Base-by-base conservation (phyloP, 352 stramenopile genomes). In the Phytophthora sojae region DNA sequence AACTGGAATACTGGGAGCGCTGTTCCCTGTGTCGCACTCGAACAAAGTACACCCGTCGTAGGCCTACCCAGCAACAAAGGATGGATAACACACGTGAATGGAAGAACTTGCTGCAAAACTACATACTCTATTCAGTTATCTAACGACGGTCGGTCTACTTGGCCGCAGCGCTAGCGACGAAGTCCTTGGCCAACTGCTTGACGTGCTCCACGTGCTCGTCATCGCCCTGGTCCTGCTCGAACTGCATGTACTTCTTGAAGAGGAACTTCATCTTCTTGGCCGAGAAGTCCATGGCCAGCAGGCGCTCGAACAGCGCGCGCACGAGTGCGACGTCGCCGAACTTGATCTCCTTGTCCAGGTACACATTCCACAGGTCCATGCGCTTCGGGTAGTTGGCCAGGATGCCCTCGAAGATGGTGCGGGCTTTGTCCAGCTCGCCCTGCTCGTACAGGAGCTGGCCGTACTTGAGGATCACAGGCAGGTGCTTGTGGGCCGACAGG, bases 211-310 rank as follows among this genome's bases (percentile, higher is more conserved):
- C 88, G 55, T 76, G 89, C 9, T 87, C 81, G 56, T 91, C 88
- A 60, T 97, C 87, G 44, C 97, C 97, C 74, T 98, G 88, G 11
- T 93, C 85, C 69, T 98, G 90, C 83, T 99, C 97, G 61, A 98
- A 97, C 25, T 87, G 75, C 66, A 98, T 87, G 81, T 91, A 99
- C 76, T 99, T 99, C 75, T 99, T 99, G 85, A 99, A 99, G 64
- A 99, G 71, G 67, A 96, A 98, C 82, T 99, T 99, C 96, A 99
- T 99, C 89, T 99, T 98, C 76, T 99, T 99, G 65, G 97, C 89
- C 7, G 86, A 97, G 51, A 99, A 98, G 32, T 98, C 96, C 83
- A 98, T 96, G 19, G 90, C 89, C 17, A 98, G 63, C n/a, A 98
- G 79, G 12, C 91, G 93, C 64, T 97, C 88, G 54, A 99, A 98